Evolutionary conservation across 805 yeast genomes (phyloP), one percentile per base, ranked within the genome.

Genomic region (Cyberlindnera misumaiensis): DNA sequence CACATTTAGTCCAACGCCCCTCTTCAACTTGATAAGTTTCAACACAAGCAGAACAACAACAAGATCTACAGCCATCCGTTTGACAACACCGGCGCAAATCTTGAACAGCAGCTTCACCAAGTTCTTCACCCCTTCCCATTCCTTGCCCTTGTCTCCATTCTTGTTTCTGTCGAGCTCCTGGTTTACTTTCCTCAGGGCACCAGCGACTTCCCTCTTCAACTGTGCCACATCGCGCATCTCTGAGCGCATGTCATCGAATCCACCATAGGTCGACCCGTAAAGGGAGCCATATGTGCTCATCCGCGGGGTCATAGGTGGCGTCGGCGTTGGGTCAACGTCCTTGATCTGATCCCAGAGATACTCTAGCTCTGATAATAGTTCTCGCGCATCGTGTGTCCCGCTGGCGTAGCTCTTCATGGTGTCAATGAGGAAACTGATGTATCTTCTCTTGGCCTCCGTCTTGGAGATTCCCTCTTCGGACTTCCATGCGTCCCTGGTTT

Each of bases 261-360:
- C 41, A 3, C 43, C 47, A 14, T 40, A 38, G 6, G 35, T 29
- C 11, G 43, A 43, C 7, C 47, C 44, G 22, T 39, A 39, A 28
- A 36, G 25, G 17, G 43, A 39, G 1, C 43, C 43, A 17, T 30
- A 30, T 4, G 20, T 17, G 30, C 45, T 41, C 35, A 44, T 12
- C 20, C 45, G 34, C 14, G 48, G 48, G 3, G 48, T 44, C 36
- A 39, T 36, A 22, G 48, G 45, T 5, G 52, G 55, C 1, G 49
- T 39, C 3, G 53, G 46, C 5, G 48, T 39, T 14, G 53, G 55
- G 8, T 45, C 46, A 39, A 63, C 47, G 48, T 76, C 76, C 47
- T 73, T 75, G 43, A 81, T 75, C 53, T 79, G 87, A 56, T 78
- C 82, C 88, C 89, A 85, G 30, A 81, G 60, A 47, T 68, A 73